These are phyloP conservation scores for Cladophialophora yegresii DNA, from an alignment of 2,329 filamentous ascomycete genomes.

Conservation along the genomic window DNA sequence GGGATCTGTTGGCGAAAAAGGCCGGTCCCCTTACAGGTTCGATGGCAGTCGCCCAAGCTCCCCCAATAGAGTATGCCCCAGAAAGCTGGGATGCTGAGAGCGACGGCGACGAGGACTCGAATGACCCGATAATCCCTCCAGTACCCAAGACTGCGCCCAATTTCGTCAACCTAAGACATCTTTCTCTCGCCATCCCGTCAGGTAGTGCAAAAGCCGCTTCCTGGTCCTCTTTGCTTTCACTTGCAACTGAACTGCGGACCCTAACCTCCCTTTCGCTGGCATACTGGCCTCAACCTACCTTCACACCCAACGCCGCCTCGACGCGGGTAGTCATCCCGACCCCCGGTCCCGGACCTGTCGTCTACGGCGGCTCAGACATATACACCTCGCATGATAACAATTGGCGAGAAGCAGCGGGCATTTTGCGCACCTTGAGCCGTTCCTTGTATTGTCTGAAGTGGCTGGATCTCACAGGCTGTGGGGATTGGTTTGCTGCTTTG, in stretches of 20 bases:
- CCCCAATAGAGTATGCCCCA: constrained; percentile 32
- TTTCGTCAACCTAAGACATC: constrained; percentile 58
- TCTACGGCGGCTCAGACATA: constrained; percentile 55
- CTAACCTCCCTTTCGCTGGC: constrained; percentile 65
- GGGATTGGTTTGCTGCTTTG: constrained; percentile 57
- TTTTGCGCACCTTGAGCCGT: constrained; percentile 58
- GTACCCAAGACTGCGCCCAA: constrained; percentile 23
- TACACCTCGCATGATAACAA: constrained; percentile 58
- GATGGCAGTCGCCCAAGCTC: background rate
- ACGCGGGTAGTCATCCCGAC: constrained; percentile 24
- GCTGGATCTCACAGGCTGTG: constrained; percentile 64
- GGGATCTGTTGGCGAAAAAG: constrained; percentile 45
- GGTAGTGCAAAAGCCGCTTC: constrained; percentile 43
- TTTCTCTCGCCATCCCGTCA: constrained; percentile 59
- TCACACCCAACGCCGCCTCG: constrained; percentile 55
- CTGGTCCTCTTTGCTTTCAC: constrained; percentile 58
- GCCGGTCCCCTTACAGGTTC: constrained; percentile 25
- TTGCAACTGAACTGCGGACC: constrained; percentile 57
- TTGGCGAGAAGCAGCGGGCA: constrained; percentile 57
- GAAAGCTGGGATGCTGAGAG: constrained; percentile 47
- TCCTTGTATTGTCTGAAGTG: constrained; percentile 61
- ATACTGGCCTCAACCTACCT: constrained; percentile 61
- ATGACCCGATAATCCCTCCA: background rate
- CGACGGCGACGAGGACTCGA: constrained; percentile 14
- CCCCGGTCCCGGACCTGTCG: constrained; percentile 37